A percentile compares a stretch with the other conserved stretches of the same genome.
Evolutionary conservation across 805 yeast genomes (phyloP).

Genomic region (Wickerhamomyces bovis): DNA sequence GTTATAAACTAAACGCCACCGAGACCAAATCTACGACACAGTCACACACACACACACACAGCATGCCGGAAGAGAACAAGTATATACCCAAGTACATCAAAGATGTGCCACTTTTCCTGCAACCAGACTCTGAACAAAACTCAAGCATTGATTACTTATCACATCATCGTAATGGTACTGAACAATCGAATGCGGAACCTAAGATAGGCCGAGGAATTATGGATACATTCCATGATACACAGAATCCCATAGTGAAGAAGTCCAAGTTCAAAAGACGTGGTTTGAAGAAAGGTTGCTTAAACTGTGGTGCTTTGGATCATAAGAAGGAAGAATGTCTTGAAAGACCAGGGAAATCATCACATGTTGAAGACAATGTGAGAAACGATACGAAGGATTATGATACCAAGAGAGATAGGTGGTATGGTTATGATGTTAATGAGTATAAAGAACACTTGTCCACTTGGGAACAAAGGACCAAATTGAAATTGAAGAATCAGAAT

Average conservation of each 20-base stretch:
- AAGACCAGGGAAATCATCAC: conserved; percentile 33
- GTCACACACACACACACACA: too few species aligned
- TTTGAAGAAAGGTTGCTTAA: conserved; percentile 41
- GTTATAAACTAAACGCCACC: too few species aligned
- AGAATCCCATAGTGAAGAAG: not conserved
- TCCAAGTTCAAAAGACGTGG: conserved; percentile 5
- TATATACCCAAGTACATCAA: conserved; percentile 36
- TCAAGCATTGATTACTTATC: conserved; percentile 38
- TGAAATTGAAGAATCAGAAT: not conserved
- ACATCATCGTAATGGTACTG: conserved; percentile 43
- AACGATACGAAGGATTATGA: conserved; percentile 23
- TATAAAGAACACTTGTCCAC: conserved; percentile 45
- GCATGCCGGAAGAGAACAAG: conserved; percentile 19
- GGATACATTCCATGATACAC: conserved; percentile 40
- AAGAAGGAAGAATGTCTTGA: conserved; percentile 50
- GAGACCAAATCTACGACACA: too few species aligned
- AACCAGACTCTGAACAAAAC: conserved; percentile 13
- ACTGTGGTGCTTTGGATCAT: conserved; percentile 51
- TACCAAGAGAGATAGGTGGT: conserved; percentile 36
- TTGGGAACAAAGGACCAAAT: conserved; percentile 35
- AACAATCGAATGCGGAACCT: conserved; percentile 41
- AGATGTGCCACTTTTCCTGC: conserved; percentile 36
- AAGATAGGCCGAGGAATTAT: conserved; percentile 54
- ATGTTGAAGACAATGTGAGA: conserved; percentile 11
- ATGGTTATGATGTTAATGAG: conserved; percentile 63